Conservation (phyloP, 169 alveolate species). For the Eimeria tenella region DNA sequence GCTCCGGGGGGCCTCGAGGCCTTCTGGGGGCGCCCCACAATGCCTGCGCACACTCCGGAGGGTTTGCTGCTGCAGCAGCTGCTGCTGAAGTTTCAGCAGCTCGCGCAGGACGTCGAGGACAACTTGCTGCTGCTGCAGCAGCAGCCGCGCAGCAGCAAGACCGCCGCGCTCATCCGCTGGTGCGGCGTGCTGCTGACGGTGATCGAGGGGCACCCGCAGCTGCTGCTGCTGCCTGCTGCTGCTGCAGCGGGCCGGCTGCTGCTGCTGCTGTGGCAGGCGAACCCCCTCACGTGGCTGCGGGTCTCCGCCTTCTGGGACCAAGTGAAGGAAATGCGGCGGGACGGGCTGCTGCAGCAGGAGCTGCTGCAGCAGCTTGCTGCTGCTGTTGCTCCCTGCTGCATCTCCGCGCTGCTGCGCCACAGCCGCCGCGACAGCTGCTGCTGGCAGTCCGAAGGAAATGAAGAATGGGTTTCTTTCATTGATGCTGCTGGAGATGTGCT, state of each 20-base stretch:
- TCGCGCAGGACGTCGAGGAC: background rate
- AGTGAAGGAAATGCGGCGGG: conserved; percentile 59
- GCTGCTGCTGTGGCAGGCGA: conserved; percentile 71
- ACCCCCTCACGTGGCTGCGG: conserved; percentile 66
- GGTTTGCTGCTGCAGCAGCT: conserved; percentile 37
- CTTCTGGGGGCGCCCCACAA: background rate
- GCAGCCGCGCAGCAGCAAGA: conserved; percentile 32
- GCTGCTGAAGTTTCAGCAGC: background rate
- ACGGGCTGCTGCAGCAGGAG: conserved; percentile 57
- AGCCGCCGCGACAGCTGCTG: conserved; percentile 69
- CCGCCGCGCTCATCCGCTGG: conserved; percentile 59
- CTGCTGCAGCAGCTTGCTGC: conserved; percentile 51
- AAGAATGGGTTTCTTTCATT: conserved; percentile 23
- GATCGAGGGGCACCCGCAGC: conserved; percentile 60
- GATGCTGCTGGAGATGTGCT: conserved; percentile 66
- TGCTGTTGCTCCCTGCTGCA: conserved; percentile 51
- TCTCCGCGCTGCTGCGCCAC: conserved; percentile 65
- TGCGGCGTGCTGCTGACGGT: conserved; percentile 70
- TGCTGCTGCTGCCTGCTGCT: conserved; percentile 44
- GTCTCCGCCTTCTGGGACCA: conserved; percentile 59
- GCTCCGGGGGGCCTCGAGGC: conserved; percentile 29
- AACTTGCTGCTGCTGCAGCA: background rate
- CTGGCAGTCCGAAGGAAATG: conserved; percentile 32
- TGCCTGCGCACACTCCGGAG: background rate
- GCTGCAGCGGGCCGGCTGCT: conserved; percentile 42